Conservation (phyloP, 768 basidiomycete species). For the Leccinum arenicola region DNA sequence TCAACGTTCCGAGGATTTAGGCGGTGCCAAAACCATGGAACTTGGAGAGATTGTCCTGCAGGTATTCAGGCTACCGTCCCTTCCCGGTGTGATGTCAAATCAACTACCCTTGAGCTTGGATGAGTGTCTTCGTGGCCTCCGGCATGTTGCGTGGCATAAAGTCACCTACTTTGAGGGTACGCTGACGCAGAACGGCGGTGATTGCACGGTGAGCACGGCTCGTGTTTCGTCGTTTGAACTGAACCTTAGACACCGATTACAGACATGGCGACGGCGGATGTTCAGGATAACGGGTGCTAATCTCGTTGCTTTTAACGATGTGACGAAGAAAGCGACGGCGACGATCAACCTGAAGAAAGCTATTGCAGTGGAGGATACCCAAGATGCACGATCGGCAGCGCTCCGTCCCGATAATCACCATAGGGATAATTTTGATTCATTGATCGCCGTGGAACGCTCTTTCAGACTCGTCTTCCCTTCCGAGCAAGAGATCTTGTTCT, state of each 20-base stretch:
- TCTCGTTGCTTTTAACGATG: conserved; percentile 87
- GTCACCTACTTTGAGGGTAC: conserved; percentile 91
- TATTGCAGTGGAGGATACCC: conserved; percentile 71
- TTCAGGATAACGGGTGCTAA: conserved; percentile 84
- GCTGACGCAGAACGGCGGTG: conserved; percentile 91
- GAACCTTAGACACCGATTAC: neutral
- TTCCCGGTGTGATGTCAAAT: conserved; percentile 76
- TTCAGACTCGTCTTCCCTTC: conserved; percentile 82
- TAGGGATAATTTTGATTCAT: conserved; percentile 56
- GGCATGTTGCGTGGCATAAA: conserved; percentile 93
- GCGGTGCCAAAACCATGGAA: conserved; percentile 61
- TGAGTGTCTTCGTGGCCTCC: conserved; percentile 84
- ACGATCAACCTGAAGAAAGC: conserved; percentile 92
- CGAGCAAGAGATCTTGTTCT: conserved; percentile 82
- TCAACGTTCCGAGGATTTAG: conserved; percentile 54
- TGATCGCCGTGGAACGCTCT: conserved; percentile 74
- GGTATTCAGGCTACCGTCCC: conserved; percentile 83
- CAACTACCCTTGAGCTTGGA: conserved; percentile 90
- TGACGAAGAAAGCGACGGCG: conserved; percentile 85
- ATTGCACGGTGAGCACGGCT: conserved; percentile 68
- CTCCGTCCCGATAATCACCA: conserved; percentile 44
- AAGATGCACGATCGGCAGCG: conserved; percentile 49
- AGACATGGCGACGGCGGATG: conserved; percentile 83
- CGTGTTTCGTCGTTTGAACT: neutral
- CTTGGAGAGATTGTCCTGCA: conserved; percentile 89